A percentile compares a stretch with the other conserved stretches of the same genome.
phyloP scores from a whole-genome alignment of 257 asterid species.

The Gentiana macrophylla region DNA sequence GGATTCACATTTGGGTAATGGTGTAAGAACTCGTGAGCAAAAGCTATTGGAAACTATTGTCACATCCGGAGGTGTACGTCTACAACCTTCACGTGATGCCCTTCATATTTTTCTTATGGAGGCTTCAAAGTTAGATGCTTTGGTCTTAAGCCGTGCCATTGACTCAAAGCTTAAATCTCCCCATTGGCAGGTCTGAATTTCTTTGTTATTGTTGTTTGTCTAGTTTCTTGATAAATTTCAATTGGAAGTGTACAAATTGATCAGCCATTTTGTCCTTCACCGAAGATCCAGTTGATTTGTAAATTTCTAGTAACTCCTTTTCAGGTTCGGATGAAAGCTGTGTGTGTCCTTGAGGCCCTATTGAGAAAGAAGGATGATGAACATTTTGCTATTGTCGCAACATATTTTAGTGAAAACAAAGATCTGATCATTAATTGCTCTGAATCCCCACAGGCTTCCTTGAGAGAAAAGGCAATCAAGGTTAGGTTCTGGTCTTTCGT shows the following conservation, averaged over 20 bases:
- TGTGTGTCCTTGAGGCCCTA: conserved; percentile 85
- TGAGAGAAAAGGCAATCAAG: conserved; percentile 92
- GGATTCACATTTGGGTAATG: conserved; percentile 27
- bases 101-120: conserved; percentile 68
- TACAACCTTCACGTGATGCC: conserved; percentile 94
- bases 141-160: conserved; percentile 58
- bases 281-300: background rate
- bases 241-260: background rate
- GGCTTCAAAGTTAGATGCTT: conserved; percentile 67
- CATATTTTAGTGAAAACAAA: conserved; percentile 61
- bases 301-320: conserved; percentile 15
- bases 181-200: conserved; percentile 73
- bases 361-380: conserved; percentile 72
- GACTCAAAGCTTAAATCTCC: conserved; percentile 76
- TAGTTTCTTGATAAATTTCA: background rate
- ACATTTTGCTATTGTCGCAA: conserved; percentile 42
- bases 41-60: conserved; percentile 78
- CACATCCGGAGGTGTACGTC: conserved; percentile 89
- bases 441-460: conserved; percentile 95
- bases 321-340: conserved; percentile 90
- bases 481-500: conserved; percentile 21
- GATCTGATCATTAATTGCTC: conserved; percentile 67
- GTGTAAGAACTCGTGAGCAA: conserved; percentile 75
- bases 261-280: background rate
- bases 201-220: background rate